A percentile compares a stretch with the other conserved stretches of the same genome.
Conservation (phyloP, 2,329 filamentous ascomycete species). For the Xylaria multiplex region DNA sequence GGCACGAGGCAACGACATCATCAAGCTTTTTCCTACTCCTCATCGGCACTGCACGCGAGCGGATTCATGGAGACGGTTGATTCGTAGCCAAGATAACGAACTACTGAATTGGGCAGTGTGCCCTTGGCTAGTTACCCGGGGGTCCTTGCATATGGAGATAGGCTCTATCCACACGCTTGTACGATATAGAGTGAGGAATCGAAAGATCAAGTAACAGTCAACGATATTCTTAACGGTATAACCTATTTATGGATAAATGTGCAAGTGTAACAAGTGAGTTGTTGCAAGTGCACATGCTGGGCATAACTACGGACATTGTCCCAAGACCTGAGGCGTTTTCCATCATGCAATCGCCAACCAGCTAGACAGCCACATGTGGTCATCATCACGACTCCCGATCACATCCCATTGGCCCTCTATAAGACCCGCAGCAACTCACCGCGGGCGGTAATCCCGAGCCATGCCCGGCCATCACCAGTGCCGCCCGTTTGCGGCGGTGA, state of each 20-base stretch:
- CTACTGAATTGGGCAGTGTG: background rate
- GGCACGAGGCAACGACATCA: too few species aligned
- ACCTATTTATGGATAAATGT: too few species aligned
- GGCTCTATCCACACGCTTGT: background rate
- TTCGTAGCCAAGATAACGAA: conserved; percentile 13
- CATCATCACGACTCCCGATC: background rate
- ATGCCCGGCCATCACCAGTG: conserved; percentile 19
- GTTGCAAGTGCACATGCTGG: too few species aligned
- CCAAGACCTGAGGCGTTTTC: too few species aligned
- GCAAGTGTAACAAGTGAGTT: too few species aligned
- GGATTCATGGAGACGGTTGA: conserved; percentile 14
- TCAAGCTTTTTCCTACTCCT: conserved; percentile 10
- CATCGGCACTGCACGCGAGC: conserved; percentile 15
- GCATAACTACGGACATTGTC: too few species aligned
- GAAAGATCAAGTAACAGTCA: background rate
- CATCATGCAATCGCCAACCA: too few species aligned
- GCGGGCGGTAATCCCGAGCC: conserved; percentile 19
- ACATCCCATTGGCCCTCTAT: background rate
- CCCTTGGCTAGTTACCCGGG: background rate
- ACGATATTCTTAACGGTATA: too few species aligned
- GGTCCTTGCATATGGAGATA: conserved; percentile 4
- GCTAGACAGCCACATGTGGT: background rate
- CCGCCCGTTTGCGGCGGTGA: conserved; percentile 4
- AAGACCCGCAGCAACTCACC: conserved; percentile 6
- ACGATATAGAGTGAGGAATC: background rate